These are phyloP conservation scores for Sapria himalayana DNA, from an alignment of 345 rosid species.

Conservation along the genomic window DNA sequence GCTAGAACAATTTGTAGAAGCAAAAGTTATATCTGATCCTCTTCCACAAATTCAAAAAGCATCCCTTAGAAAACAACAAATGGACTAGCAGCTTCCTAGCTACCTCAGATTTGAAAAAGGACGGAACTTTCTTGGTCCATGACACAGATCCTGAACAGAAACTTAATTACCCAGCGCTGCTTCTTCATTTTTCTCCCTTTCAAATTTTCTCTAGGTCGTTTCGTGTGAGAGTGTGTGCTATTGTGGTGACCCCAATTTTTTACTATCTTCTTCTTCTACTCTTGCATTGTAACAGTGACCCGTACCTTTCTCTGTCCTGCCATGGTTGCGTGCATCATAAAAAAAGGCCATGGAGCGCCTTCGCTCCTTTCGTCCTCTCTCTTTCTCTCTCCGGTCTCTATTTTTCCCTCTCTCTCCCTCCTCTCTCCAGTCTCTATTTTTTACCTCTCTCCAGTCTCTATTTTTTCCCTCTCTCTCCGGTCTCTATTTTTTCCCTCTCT, in stretches of 20 bases:
- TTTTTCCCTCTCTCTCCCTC: conserved; percentile 8
- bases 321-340: conserved; percentile 39
- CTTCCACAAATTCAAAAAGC: conserved; percentile 20
- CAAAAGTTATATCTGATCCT: too few relatives aligned
- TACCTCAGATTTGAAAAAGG: conserved; percentile 7
- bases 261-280: conserved; percentile 5
- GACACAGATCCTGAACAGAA: too few relatives aligned
- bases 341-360: conserved; percentile 22
- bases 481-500: too few relatives aligned
- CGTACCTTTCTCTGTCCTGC: conserved; percentile 18
- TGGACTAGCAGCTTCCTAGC: conserved; percentile 2
- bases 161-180: too few relatives aligned
- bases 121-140: conserved; percentile 4
- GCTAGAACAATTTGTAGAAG: too few relatives aligned
- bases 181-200: not conserved
- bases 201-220: too few relatives aligned
- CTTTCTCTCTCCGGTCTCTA: conserved; percentile 7
- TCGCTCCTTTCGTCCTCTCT: conserved; percentile 5
- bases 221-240: too few relatives aligned
- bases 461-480: conserved; percentile 10
- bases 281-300: conserved; percentile 12
- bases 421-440: not conserved
- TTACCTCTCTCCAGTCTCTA: conserved; percentile 8
- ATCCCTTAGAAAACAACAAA: conserved; percentile 9
- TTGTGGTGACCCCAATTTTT: too few relatives aligned